These are phyloP conservation scores for Backusella circina DNA, from an alignment of 192 early-diverging fungal species.

Conservation along the genomic window DNA sequence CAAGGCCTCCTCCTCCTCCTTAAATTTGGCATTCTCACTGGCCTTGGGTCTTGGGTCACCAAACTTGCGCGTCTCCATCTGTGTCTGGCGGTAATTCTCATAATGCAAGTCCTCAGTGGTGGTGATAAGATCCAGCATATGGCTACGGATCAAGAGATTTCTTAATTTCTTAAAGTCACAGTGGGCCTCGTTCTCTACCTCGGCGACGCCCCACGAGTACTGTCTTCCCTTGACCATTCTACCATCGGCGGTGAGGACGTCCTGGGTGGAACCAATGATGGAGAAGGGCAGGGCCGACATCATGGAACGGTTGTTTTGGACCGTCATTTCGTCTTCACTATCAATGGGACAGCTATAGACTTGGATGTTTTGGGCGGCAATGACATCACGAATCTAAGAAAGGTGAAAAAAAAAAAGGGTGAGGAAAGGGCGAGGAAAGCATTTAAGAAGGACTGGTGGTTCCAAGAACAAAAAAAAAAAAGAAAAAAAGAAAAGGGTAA, in stretches of 20 bases:
- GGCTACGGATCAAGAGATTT: constrained; percentile 92
- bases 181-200: constrained; percentile 99
- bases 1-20: constrained; percentile 96
- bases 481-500: background rate
- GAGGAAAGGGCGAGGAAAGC: background rate
- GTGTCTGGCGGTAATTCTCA: constrained; percentile 85
- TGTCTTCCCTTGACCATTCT: constrained; percentile 91
- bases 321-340: constrained; percentile 79
- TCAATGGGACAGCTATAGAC: constrained; percentile 91
- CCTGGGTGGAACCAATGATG: constrained; percentile 88
- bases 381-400: constrained; percentile 60
- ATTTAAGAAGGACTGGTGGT: background rate
- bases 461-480: background rate
- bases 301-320: constrained; percentile 80
- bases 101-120: constrained; percentile 95
- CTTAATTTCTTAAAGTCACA: constrained; percentile 98
- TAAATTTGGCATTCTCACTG: constrained; percentile 90
- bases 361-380: constrained; percentile 88
- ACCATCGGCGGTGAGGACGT: constrained; percentile 80
- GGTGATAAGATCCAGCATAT: constrained; percentile 94
- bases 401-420: background rate
- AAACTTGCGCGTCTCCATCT: constrained; percentile 86
- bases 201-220: constrained; percentile 98
- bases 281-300: constrained; percentile 93
- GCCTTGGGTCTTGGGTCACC: constrained; percentile 73